Base-by-base conservation (phyloP, 139 green algal species). In the Volvox africanus region DNA sequence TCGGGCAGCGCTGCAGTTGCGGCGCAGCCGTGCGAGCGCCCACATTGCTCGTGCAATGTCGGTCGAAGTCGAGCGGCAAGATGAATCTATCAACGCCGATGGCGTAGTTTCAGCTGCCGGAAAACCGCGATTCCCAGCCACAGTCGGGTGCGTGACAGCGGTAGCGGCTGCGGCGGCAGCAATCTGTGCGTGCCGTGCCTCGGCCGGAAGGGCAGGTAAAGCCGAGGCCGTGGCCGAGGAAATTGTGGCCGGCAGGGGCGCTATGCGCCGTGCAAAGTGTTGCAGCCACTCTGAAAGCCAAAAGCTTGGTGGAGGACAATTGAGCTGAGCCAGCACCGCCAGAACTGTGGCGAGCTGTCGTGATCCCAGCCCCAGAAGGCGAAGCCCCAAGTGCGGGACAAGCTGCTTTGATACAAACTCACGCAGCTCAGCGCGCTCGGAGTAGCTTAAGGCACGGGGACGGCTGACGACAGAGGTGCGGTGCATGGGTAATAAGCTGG, bases 261-360 rank as follows among this genome's bases (percentile, higher is more conserved):
- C 62, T 2, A 89, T 44, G 30, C 86, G 44, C 0, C 86, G 86
- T 3, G 17, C 86, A 33, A 90, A 90, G 86, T 77, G 86, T 44
- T 90, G 86, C 30, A 90, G 50, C 86, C 86, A 90, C 73, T 90
- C 86, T 6, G 73, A 62, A 0, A 90, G 14, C 86, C 86, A 90
- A 55, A 90, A 90, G 71, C 26, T 16, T 16, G 86, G 86, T 44
- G 86, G 86, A 1, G 86, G 73, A 0, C 44, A 44, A 13, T 37
- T 69, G 1, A 90, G 86, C 0, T 28, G 22, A 35, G 86, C 86
- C n/a, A 90, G 86, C 18, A 75, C 71, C 20, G 50, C 50, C 55
- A 90, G 86, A 22, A 90, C 86, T 0, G 71, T 20, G 6, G 30
- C 44, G 19, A 90, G 71, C 73, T 90, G 86, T 6, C 86, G 86